Evolutionary conservation across 805 yeast genomes (phyloP), one percentile per base, ranked within the genome.

Genomic region (Barnettozyma salicaria): DNA sequence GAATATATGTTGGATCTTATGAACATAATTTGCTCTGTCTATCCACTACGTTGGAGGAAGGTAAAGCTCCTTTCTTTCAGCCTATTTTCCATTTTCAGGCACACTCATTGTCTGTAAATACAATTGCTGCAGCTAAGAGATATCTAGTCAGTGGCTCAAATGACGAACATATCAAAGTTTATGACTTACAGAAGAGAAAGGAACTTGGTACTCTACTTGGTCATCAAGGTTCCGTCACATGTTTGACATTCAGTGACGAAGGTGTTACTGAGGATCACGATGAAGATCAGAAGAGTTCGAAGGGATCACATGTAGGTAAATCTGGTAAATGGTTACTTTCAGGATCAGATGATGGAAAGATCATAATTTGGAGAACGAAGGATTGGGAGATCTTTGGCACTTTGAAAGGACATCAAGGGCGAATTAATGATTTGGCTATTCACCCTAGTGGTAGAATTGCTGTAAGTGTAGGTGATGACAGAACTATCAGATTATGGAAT

Each of bases 51-150:
- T 50, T 86, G 19, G 72, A 77, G 2, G 44, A 53, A n/a, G 59
- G 47, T 16, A 61, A 60, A 36, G 65, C 71, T 7, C 79, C 88
- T 1, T 68, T 85, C 8, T 92, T 92, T 64, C 88, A 87, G 31
- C 96, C 97, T 3, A 80, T 92, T 29, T 92, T 92, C 67, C 97
- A 92, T 59, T 90, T 92, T 62, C 87, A 90, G 50, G 95, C 98
- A 1, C 98, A 92, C 61, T 68, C 96, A 0, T 70, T 87, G 35
- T 83, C 96, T 24, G 86, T 92, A 39, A 81, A 89, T 58, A 72
- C 92, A 32, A 68, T 92, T 47, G 96, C 90, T 45, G 66, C 79
- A 16, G 85, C 92, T 20, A 81, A 76, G 50, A 68, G 96, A 53
- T 88, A 87, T 55, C 65, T 92, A 28, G 97, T 88, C 4, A 83